Conservation (phyloP, 495 filamentous ascomycete species). For the Cercophora sp. region DNA sequence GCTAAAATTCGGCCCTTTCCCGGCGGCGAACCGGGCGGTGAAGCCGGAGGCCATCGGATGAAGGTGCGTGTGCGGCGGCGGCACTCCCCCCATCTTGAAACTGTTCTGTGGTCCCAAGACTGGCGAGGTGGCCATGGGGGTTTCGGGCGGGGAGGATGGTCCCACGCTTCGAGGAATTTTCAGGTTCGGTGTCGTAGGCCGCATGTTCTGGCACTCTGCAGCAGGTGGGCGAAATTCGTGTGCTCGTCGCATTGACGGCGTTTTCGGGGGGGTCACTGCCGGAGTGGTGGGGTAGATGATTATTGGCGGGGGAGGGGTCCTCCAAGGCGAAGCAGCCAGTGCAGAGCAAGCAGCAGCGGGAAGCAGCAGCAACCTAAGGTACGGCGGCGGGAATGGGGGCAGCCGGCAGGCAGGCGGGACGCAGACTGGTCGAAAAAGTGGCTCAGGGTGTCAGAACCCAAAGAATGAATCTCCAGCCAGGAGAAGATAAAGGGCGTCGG, state of each 20-base stretch:
- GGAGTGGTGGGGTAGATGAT: conserved; percentile 38
- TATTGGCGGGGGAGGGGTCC: conserved; percentile 4
- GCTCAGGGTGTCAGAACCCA: conserved; percentile 47
- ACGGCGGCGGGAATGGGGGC: not conserved
- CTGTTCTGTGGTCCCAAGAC: conserved; percentile 34
- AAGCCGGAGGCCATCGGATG: conserved; percentile 32
- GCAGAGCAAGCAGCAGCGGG: conserved; percentile 16
- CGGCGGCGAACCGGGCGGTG: conserved; percentile 33
- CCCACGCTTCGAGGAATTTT: conserved; percentile 43
- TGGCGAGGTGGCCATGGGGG: conserved; percentile 43
- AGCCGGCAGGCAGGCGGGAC: no score
- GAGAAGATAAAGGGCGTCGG: conserved; percentile 49
- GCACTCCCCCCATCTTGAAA: conserved; percentile 25
- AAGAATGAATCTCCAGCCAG: conserved; percentile 51
- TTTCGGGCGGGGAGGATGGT: conserved; percentile 53
- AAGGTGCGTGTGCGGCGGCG: conserved; percentile 19
- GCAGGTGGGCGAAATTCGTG: conserved; percentile 13
- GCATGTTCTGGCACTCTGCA: conserved; percentile 33
- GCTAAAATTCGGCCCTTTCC: conserved; percentile 39
- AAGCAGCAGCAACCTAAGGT: conserved; percentile 11
- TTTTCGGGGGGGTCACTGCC: conserved; percentile 12
- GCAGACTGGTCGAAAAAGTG: no score
- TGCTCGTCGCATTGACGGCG: conserved; percentile 15
- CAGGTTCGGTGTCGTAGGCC: conserved; percentile 44
- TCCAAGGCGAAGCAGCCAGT: conserved; percentile 3